Conservation (phyloP, 106 monocot species). For the Acorus calamus region DNA sequence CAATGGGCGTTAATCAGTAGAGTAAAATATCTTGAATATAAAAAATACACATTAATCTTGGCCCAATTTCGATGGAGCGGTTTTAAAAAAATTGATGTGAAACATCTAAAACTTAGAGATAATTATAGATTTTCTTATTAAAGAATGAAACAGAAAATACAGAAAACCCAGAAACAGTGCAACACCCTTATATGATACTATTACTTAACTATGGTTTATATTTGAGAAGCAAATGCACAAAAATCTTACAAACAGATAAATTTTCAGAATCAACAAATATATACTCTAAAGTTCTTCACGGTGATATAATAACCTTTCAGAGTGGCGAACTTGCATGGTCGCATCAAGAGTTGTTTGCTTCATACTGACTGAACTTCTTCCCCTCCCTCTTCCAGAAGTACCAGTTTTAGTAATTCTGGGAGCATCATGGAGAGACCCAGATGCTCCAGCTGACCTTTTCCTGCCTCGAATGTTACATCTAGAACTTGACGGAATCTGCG, state of each 20-base stretch:
- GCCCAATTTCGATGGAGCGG: no score
- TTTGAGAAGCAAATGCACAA: not conserved
- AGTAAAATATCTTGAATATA: not conserved
- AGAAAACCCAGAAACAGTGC: no score
- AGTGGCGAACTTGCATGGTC: constrained; percentile 33
- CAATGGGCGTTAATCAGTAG: not conserved
- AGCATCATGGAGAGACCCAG: constrained; percentile 19
- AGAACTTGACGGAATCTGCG: constrained; percentile 32
- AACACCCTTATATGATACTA: no score
- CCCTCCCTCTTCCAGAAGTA: constrained; percentile 65
- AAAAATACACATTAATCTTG: not conserved
- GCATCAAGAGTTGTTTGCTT: constrained; percentile 81
- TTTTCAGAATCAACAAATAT: not conserved
- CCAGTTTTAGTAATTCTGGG: constrained; percentile 19
- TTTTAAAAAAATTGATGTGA: no score
- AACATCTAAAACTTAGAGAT: not conserved
- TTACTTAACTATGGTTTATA: no score
- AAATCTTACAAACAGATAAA: not conserved
- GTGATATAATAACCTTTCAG: constrained; percentile 34
- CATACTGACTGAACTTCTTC: constrained; percentile 55
- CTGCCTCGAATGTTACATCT: constrained; percentile 32
- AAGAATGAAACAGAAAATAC: no score
- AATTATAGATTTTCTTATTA: no score
- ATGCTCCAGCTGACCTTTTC: constrained; percentile 26
- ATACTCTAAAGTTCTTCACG: not conserved